Evolutionary conservation across 2,329 filamentous ascomycete genomes (phyloP), one percentile per base, ranked within the genome.

Genomic region (Colletotrichum horii): DNA sequence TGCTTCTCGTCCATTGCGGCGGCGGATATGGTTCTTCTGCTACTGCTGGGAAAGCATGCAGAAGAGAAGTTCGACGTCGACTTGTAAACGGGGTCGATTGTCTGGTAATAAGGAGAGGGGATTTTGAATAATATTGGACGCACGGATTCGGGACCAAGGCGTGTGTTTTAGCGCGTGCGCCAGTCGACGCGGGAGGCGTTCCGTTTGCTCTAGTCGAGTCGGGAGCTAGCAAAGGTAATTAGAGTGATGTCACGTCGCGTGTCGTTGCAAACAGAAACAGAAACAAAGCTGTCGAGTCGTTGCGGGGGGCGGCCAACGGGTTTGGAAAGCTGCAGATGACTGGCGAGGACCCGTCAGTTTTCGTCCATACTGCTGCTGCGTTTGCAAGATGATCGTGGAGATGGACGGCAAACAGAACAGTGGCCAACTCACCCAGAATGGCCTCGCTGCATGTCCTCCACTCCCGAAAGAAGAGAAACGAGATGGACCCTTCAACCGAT

Each of bases 1-100:
- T 67, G 75, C 43, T 77, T 78, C 22, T 73, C 77, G 56, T 78
- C 75, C 77, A 78, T 78, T 12, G 28, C 19, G 34, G 14, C n/a
- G 32, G 48, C 19, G 38, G 7, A 14, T 15, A 6, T 26, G 19
- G 4, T 26, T 36, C 43, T 52, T 22, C 43, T 52, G 43, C 43
- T 32, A 69, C 32, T 26, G 43, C 22, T 26, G 19, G 15, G 12
- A 58, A 34, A 69, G 64, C 26, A 65, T 58, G 43, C 43, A 62
- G 43, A 43, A 43, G 16, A 38, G 16, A 38, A 43, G 26, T 24
- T 28, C n/a, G n/a, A n/a, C n/a, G n/a, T n/a, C n/a, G n/a, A n/a
- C n/a, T n/a, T n/a, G n/a, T n/a, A n/a, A n/a, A n/a, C n/a, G n/a
- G n/a, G 16, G 14, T 56, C 28, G 52, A 38, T 16, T 30, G 58